Conservation (phyloP, 208 protist genomes). For the Trypanosoma theileri region DNA sequence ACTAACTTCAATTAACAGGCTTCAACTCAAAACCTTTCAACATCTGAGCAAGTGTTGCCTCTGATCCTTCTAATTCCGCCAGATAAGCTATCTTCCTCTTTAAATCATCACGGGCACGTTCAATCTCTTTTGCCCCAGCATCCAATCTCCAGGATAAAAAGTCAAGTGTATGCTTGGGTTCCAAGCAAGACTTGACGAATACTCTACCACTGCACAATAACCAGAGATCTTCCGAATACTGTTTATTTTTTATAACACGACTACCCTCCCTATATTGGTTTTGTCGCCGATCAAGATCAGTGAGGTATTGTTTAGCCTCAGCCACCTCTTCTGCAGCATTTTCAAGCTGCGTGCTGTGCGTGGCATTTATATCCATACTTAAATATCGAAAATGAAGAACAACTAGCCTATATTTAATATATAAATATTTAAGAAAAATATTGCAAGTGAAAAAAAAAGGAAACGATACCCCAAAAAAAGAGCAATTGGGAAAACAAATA, state of each 20-base stretch:
- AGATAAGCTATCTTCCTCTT: conserved; percentile 79
- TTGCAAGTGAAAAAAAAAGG: no score
- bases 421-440: no score
- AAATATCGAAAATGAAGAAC: not conserved
- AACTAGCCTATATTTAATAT: not conserved
- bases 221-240: conserved; percentile 52
- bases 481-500: no score
- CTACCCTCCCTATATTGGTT: conserved; percentile 79
- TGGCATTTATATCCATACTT: conserved; percentile 22
- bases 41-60: conserved; percentile 62
- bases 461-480: no score
- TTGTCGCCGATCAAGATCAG: conserved; percentile 77
- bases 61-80: conserved; percentile 75
- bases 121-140: conserved; percentile 62
- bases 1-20: not conserved
- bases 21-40: conserved; percentile 79
- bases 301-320: conserved; percentile 64
- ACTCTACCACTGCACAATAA: conserved; percentile 75
- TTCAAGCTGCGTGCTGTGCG: conserved; percentile 44
- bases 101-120: conserved; percentile 54
- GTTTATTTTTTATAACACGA: conserved; percentile 43
- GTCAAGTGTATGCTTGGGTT: conserved; percentile 42
- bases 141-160: conserved; percentile 66
- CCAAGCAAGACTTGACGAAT: conserved; percentile 76
- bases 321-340: conserved; percentile 60